These are phyloP conservation scores for Pycnococcus provasolii DNA, from an alignment of 139 green algal genomes.

Conservation along the genomic window DNA sequence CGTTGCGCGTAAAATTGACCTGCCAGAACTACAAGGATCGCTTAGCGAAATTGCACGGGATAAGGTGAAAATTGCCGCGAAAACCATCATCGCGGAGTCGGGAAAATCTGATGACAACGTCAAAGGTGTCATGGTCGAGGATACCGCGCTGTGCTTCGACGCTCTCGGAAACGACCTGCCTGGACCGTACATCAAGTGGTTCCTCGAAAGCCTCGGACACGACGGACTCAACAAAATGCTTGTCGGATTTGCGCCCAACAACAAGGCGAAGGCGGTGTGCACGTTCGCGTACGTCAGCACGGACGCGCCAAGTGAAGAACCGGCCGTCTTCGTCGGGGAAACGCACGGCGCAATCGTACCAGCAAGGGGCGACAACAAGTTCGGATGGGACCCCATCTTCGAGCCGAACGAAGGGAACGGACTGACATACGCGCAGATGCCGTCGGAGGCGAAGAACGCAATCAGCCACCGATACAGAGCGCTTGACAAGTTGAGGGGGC, in stretches of 20 bases:
- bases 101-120: slow-evolving; percentile 26
- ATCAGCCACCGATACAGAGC: too few relatives aligned
- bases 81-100: neutral
- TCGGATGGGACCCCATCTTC: too few relatives aligned
- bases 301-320: slow-evolving; percentile 44
- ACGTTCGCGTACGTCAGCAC: slow-evolving; percentile 68
- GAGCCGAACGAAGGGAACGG: too few relatives aligned
- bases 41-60: slow-evolving; percentile 73
- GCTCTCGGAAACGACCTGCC: slow-evolving; percentile 21
- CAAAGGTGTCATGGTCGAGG: slow-evolving; percentile 80
- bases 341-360: too few relatives aligned
- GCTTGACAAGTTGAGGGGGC: too few relatives aligned
- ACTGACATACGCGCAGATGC: too few relatives aligned
- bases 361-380: too few relatives aligned
- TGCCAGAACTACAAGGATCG: slow-evolving; percentile 47
- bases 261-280: slow-evolving; percentile 77
- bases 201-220: slow-evolving; percentile 72
- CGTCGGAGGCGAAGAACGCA: too few relatives aligned
- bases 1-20: too few relatives aligned
- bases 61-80: slow-evolving; percentile 67
- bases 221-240: slow-evolving; percentile 75
- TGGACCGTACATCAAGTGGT: slow-evolving; percentile 91
- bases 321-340: slow-evolving; percentile 62
- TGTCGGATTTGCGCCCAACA: slow-evolving; percentile 22
- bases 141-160: slow-evolving; percentile 87